Evolutionary conservation across 768 basidiomycete species (phyloP).

Genomic region (Pleurotus cornucopiae): DNA sequence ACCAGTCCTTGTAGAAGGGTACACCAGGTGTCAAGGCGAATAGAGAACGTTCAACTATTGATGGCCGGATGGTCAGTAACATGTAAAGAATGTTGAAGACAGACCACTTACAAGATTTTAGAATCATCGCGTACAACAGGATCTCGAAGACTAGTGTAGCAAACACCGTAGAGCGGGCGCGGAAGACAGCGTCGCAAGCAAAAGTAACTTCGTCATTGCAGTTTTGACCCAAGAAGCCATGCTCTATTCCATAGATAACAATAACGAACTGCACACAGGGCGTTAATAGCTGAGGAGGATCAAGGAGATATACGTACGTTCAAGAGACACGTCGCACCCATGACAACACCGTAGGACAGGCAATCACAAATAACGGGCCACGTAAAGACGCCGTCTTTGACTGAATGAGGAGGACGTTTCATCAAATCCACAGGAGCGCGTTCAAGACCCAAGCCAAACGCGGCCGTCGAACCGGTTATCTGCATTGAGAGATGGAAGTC

Average conservation of each 20-base stretch:
- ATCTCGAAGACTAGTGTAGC: constrained; percentile 34
- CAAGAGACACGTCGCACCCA: constrained; percentile 28
- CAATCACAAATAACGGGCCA: constrained; percentile 34
- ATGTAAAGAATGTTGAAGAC: not conserved
- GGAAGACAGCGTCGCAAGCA: constrained; percentile 26
- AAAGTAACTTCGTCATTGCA: constrained; percentile 25
- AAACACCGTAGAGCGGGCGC: constrained; percentile 32
- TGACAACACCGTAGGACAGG: constrained; percentile 31
- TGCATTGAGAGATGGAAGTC: constrained; percentile 9
- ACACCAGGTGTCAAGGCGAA: constrained; percentile 31
- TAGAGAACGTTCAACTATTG: constrained; percentile 31
- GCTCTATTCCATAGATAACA: constrained; percentile 29
- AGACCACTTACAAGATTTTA: constrained; percentile 30
- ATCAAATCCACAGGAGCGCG: constrained; percentile 47
- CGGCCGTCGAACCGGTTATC: constrained; percentile 45
- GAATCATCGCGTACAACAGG: constrained; percentile 28
- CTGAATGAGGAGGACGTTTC: constrained; percentile 37
- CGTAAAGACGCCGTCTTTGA: constrained; percentile 32
- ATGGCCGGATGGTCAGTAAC: not conserved
- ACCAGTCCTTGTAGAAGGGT: constrained; percentile 29
- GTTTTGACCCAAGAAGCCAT: constrained; percentile 25
- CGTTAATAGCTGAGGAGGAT: not conserved
- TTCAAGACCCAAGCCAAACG: constrained; percentile 51
- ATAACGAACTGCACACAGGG: constrained; percentile 26
- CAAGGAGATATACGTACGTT: constrained; percentile 21